Evolutionary conservation across 2,329 filamentous ascomycete genomes (phyloP), one percentile per base, ranked within the genome.

Genomic region (Phaeosphaeriaceae sp.): DNA sequence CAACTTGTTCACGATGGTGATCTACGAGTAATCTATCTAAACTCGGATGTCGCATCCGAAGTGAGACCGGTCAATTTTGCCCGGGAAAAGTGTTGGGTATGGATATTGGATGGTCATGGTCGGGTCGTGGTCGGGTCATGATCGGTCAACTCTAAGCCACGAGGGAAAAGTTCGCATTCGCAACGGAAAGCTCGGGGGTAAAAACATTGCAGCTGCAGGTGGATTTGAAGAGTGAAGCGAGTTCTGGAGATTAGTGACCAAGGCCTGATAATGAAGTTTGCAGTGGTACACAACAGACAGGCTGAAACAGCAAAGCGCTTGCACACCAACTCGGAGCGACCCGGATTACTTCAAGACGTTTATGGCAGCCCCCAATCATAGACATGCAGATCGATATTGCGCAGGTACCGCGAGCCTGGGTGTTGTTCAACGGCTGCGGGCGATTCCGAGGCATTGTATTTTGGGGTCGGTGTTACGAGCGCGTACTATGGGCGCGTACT

Each of bases 401-500:
- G 56, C 60, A 66, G 56, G 47, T 52, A 62, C 48, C 53, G 58
- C 59, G 56, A 58, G 63, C 57, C 56, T 57, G 58, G 57, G 53
- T 56, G 53, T 54, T 48, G 15, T 17, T 53, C 49, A 57, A 59
- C 58, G 63, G 61, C 25, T 53, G 55, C 47, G 57, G 44, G 57
- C 54, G 54, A 54, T 53, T 51, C 58, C 52, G 54, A 58, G 36
- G 33, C 46, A 62, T 63, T 64, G 65, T 55, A 61, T 69, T 61
- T 66, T 63, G 63, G 36, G 36, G 36, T 40, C 41, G 67, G 44
- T 68, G 56, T 63, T 53, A 71, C 69, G 48, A 67, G 71, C 70
- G 71, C 64, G 63, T 71, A 57, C 62, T 56, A 48, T 58, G 58
- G 64, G 70, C 67, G 70, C 65, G 62, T 69, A 60, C 61, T 63